Conservation (phyloP, 2,329 filamentous ascomycete species). For the Alternaria arborescens region DNA sequence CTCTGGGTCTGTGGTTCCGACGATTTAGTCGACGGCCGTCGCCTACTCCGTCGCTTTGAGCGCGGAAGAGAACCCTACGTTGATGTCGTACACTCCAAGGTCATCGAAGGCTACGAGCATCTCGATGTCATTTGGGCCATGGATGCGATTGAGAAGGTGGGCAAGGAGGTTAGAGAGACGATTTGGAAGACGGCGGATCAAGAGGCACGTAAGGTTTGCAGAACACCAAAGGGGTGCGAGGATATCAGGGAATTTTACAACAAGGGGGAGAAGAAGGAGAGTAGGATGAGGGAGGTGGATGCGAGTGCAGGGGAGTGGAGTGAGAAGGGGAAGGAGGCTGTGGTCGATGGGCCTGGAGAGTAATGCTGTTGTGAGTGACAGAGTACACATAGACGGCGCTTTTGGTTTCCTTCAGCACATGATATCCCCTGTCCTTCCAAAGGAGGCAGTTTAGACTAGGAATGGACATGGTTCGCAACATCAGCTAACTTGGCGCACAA, state of each 20-base stretch:
- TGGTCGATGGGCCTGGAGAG: conserved; percentile 33
- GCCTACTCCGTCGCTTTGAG: conserved; percentile 77
- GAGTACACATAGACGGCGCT: neutral
- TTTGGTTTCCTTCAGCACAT: conserved; percentile 5
- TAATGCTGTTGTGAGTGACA: conserved; percentile 28
- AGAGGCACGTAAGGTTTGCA: conserved; percentile 66
- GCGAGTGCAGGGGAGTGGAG: conserved; percentile 45
- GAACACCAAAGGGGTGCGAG: conserved; percentile 71
- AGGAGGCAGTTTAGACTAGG: neutral
- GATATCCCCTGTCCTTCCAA: neutral
- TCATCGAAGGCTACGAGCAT: conserved; percentile 87
- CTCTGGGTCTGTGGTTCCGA: conserved; percentile 88
- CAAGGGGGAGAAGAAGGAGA: conserved; percentile 24
- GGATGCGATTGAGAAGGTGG: conserved; percentile 84
- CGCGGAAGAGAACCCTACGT: conserved; percentile 83
- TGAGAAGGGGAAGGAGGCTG: conserved; percentile 36
- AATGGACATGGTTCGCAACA: conserved; percentile 2
- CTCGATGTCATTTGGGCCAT: conserved; percentile 96
- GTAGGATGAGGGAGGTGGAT: conserved; percentile 35
- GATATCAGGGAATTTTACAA: conserved; percentile 45
- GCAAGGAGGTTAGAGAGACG: conserved; percentile 79
- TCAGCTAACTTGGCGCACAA: neutral
- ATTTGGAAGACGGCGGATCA: conserved; percentile 77
- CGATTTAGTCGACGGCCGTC: conserved; percentile 81
- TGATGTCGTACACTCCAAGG: conserved; percentile 78